phyloP scores from a whole-genome alignment of 257 asterid species.

The Nicotiana tomentosiformis region DNA sequence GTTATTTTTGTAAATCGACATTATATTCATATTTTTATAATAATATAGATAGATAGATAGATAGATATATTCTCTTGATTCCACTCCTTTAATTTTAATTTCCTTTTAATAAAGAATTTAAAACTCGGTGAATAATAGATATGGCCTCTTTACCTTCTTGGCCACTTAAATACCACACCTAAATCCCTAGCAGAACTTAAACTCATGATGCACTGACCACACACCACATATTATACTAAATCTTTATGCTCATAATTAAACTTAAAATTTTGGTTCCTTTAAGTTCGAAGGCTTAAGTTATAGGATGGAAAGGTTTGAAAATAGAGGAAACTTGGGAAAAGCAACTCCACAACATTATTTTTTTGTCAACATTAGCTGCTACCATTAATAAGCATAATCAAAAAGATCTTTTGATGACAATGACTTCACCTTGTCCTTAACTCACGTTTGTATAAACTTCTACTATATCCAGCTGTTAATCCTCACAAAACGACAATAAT shows the following conservation, averaged over 20 bases:
- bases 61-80: too few species aligned
- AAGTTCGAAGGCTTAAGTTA: neutral
- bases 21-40: too few species aligned
- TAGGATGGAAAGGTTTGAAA: neutral
- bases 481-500: constrained; percentile 29
- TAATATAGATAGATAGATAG: too few species aligned
- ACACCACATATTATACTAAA: too few species aligned
- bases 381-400: constrained; percentile 1
- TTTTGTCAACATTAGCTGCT: constrained; percentile 8
- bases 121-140: too few species aligned
- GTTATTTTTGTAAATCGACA: too few species aligned
- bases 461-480: constrained; percentile 27
- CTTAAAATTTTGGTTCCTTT: neutral
- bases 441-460: neutral
- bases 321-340: neutral
- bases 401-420: constrained; percentile 26
- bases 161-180: too few species aligned
- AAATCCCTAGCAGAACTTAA: too few species aligned
- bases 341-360: neutral
- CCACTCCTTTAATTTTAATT: too few species aligned
- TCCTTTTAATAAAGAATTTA: too few species aligned
- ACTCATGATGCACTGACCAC: too few species aligned
- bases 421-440: constrained; percentile 32
- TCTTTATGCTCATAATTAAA: neutral
- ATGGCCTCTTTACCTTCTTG: too few species aligned